Evolutionary conservation across 176 grass and related monocot genomes (phyloP), one percentile per base, ranked within the genome.

Genomic region (Oryza glaberrima): DNA sequence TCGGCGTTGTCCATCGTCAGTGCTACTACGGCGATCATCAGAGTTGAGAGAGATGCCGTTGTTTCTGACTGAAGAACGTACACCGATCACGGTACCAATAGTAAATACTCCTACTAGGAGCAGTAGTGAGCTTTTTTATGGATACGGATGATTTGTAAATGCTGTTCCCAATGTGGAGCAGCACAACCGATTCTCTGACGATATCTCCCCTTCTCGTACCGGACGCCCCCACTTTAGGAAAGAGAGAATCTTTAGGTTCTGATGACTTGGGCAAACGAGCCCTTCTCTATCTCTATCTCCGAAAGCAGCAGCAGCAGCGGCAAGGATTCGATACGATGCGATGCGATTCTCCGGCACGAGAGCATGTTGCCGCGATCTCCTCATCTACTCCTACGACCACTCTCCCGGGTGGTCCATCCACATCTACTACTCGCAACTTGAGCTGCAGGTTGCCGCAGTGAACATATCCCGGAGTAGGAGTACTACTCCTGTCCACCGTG

Each of bases 251-350:
- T 44, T 70, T 60, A 2, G 58, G 58, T 1, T 70, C 70, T 58
- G 54, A 58, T 19, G 54, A n/a, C 20, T 63, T 23, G 58, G 58
- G 58, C 58, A 63, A 63, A 63, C 58, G 58, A 23, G 58, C 58
- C 58, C n/a, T n/a, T n/a, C 19, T 60, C 4, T 36, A 5, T 38
- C 9, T 44, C 43, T 44, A 10, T 11, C 45, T 47, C 52, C 19
- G 15, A 52, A 52, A 19, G 15, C 3, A 6, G 56, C 36, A 32
- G 30, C 30, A 32, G 17, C 3, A 3, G 56, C 36, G n/a, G 17
- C 3, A 2, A 19, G 4, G 85, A 75, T 86, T 32, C 78, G 78
- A 87, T 87, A 36, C 70, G 77, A 81, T 86, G 28, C 85, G 70
- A 87, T 87, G 58, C 70, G 78, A 81, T 74, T 22, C 56, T 3